These are phyloP conservation scores for Cymbopogon citratus DNA, from an alignment of 176 grass and related monocot genomes.

Conservation along the genomic window DNA sequence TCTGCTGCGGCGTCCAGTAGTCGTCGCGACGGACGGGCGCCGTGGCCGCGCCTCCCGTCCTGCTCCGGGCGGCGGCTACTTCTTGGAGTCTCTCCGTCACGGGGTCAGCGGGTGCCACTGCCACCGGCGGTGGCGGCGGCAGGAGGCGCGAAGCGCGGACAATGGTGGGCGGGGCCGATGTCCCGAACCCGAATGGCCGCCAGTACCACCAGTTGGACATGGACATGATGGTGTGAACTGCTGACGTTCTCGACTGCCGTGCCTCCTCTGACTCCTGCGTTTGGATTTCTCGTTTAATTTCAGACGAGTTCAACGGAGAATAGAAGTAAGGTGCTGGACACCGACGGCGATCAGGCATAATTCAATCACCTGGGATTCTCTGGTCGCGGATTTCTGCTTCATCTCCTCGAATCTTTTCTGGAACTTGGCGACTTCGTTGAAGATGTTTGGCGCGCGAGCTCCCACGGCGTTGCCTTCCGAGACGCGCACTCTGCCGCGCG, in stretches of 20 bases:
- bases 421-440: slow-evolving; percentile 70
- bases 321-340: not conserved
- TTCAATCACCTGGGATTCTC: slow-evolving; percentile 62
- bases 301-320: not conserved
- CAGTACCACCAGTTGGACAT: slow-evolving; percentile 88
- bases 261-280: slow-evolving; percentile 50
- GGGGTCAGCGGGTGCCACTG: not conserved
- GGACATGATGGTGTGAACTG: slow-evolving; percentile 66
- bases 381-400: slow-evolving; percentile 53
- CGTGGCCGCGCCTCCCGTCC: slow-evolving; percentile 20
- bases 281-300: not conserved
- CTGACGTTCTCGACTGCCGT: slow-evolving; percentile 49
- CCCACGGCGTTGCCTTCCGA: slow-evolving; percentile 64
- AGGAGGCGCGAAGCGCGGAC: slow-evolving; percentile 36
- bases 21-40: slow-evolving; percentile 20
- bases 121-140: not conserved
- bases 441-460: slow-evolving; percentile 56
- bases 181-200: slow-evolving; percentile 42
- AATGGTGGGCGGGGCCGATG: slow-evolving; percentile 22
- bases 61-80: slow-evolving; percentile 52
- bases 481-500: slow-evolving; percentile 66
- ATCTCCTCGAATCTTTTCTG: slow-evolving; percentile 56
- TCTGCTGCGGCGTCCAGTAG: slow-evolving; percentile 70
- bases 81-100: slow-evolving; percentile 56
- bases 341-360: no score